phyloP scores from a whole-genome alignment of 1,139 yeast species.

The Kodamaea sp. region DNA sequence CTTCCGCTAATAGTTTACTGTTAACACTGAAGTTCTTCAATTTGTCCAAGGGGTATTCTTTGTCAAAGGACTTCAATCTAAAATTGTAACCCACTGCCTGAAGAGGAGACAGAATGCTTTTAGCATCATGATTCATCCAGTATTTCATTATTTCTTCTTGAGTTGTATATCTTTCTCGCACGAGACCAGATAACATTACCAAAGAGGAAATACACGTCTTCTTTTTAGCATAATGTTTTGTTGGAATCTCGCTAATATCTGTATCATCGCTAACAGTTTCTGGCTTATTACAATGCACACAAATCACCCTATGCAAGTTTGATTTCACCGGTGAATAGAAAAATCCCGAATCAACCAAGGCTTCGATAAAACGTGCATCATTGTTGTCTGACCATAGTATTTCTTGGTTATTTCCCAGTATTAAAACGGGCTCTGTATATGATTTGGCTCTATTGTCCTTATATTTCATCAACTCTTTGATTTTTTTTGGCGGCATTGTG shows the following conservation, averaged over 20 bases:
- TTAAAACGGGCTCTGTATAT: conserved; percentile 17
- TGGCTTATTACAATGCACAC: conserved; percentile 55
- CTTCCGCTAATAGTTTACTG: conserved; percentile 37
- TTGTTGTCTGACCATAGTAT: conserved; percentile 26
- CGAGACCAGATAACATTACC: conserved; percentile 24
- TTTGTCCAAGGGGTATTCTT: conserved; percentile 53
- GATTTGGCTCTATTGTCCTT: conserved; percentile 24
- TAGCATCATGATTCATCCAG: conserved; percentile 12
- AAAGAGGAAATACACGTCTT: conserved; percentile 19
- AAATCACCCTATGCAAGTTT: conserved; percentile 48
- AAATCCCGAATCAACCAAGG: conserved; percentile 67
- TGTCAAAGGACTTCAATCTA: conserved; percentile 50
- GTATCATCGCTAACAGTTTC: conserved; percentile 33
- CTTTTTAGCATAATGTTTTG: conserved; percentile 45
- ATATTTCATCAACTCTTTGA: conserved; percentile 12
- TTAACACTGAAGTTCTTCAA: conserved; percentile 35
- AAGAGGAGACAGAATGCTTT: conserved; percentile 24
- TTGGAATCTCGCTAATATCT: conserved; percentile 29
- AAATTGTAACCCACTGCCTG: conserved; percentile 33
- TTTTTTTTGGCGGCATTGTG: conserved; percentile 13
- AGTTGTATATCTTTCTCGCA: conserved; percentile 9
- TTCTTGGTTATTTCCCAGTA: conserved; percentile 16
- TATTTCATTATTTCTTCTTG: conserved; percentile 7
- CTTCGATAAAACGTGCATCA: conserved; percentile 30
- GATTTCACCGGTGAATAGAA: conserved; percentile 56